phyloP scores from a whole-genome alignment of 495 filamentous ascomycete genomes.

The Filosporella fistucella region DNA sequence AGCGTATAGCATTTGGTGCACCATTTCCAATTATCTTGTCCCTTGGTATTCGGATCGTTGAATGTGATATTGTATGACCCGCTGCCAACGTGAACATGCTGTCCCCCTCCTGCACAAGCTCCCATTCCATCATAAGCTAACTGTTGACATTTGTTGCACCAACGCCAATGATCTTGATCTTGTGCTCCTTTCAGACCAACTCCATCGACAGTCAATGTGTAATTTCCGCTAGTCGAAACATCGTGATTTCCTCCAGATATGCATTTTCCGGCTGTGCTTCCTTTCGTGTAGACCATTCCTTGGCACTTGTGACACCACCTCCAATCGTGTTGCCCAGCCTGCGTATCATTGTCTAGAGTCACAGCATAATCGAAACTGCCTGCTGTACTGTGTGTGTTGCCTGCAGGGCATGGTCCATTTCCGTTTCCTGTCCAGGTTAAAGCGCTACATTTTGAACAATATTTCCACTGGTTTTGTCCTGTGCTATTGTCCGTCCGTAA shows the following conservation, averaged over 20 bases:
- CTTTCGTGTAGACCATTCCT: background rate
- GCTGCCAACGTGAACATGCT: background rate
- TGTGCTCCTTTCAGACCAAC: background rate
- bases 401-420: background rate
- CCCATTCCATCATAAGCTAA: background rate
- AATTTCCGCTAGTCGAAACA: background rate
- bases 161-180: background rate
- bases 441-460: background rate
- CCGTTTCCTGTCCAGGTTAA: background rate
- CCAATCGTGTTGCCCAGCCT: background rate
- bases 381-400: background rate
- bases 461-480: background rate
- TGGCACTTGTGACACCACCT: conserved; percentile 1
- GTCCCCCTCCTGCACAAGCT: background rate
- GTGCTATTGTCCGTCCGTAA: no score
- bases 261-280: background rate
- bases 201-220: background rate
- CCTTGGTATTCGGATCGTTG: no score
- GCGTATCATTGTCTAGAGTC: background rate
- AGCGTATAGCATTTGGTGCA: background rate
- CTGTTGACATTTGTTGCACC: background rate
- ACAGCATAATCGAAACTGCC: background rate
- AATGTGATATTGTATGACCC: no score
- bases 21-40: background rate
- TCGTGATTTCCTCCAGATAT: background rate